Evolutionary conservation across 768 basidiomycete genomes (phyloP).

Genomic region (Mycena indigotica): DNA sequence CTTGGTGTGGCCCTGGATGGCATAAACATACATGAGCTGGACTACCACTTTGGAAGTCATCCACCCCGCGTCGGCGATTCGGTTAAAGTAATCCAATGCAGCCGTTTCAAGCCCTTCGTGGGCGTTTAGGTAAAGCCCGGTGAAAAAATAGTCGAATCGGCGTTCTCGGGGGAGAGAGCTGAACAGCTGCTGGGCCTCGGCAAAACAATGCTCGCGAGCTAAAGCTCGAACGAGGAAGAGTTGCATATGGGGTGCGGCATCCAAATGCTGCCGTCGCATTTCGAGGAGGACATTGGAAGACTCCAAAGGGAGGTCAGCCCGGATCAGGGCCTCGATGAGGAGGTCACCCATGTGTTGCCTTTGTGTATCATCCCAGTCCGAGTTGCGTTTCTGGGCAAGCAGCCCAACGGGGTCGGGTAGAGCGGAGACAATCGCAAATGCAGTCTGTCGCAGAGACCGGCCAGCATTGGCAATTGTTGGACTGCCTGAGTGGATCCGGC

Average conservation of each 20-base stretch:
- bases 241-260: constrained; percentile 31
- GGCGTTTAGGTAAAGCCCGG: constrained; percentile 56
- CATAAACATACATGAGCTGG: constrained; percentile 60
- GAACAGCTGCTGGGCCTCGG: constrained; percentile 49
- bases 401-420: constrained; percentile 37
- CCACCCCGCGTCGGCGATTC: constrained; percentile 34
- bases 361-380: constrained; percentile 29
- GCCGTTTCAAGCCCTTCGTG: constrained; percentile 50
- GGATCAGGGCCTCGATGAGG: constrained; percentile 44
- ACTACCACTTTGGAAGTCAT: constrained; percentile 34
- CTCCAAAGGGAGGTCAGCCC: constrained; percentile 33
- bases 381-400: constrained; percentile 21
- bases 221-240: constrained; percentile 46
- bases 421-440: constrained; percentile 30
- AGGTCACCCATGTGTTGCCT: constrained; percentile 38
- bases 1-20: constrained; percentile 43
- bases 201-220: constrained; percentile 39
- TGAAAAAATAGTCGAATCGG: constrained; percentile 33
- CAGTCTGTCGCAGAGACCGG: constrained; percentile 31
- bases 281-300: constrained; percentile 44
- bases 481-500: constrained; percentile 10
- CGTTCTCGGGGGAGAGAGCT: constrained; percentile 26
- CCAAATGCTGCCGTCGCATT: constrained; percentile 40
- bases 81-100: constrained; percentile 46
- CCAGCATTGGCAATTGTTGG: constrained; percentile 1